Conservation (phyloP, 176 grass and related monocot species). For the Dactylis glomerata region DNA sequence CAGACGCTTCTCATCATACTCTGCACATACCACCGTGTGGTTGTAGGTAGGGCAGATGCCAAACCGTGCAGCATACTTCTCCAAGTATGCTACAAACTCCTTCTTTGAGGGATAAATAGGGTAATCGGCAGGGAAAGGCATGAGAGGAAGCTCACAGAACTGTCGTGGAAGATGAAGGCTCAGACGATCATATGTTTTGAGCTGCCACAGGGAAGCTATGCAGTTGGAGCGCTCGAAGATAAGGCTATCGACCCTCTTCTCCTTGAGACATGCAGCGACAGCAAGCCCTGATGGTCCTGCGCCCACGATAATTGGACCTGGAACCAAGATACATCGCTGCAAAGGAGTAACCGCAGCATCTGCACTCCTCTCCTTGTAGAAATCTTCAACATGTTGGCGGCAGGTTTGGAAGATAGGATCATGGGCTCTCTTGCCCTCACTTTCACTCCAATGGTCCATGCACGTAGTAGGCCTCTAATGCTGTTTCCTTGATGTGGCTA, state of each 20-base stretch:
- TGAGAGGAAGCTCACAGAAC: conserved; percentile 93
- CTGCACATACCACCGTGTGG: conserved; percentile 57
- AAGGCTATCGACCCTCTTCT: conserved; percentile 62
- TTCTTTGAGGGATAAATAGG: conserved; percentile 84
- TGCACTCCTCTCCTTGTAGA: conserved; percentile 12
- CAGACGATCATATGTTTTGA: conserved; percentile 87
- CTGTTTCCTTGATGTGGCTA: conserved; percentile 38
- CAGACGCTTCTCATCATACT: conserved; percentile 48
- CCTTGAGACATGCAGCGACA: conserved; percentile 81
- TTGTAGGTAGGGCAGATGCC: conserved; percentile 64
- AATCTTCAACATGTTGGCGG: conserved; percentile 16
- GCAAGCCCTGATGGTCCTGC: conserved; percentile 96
- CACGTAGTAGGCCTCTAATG: conserved; percentile 28
- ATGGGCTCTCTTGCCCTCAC: conserved; percentile 75
- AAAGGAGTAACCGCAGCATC: conserved; percentile 15
- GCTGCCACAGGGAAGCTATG: conserved; percentile 92
- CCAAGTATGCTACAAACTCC: conserved; percentile 79
- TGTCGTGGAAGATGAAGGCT: conserved; percentile 93
- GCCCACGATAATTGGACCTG: conserved; percentile 78
- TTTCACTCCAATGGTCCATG: conserved; percentile 73
- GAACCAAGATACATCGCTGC: conserved; percentile 40
- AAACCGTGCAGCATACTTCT: conserved; percentile 68
- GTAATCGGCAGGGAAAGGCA: conserved; percentile 72
- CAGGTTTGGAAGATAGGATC: conserved; percentile 59
- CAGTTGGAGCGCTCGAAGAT: conserved; percentile 80